phyloP scores from a whole-genome alignment of 1,139 yeast species.

The Saccharomyces hybrid region DNA sequence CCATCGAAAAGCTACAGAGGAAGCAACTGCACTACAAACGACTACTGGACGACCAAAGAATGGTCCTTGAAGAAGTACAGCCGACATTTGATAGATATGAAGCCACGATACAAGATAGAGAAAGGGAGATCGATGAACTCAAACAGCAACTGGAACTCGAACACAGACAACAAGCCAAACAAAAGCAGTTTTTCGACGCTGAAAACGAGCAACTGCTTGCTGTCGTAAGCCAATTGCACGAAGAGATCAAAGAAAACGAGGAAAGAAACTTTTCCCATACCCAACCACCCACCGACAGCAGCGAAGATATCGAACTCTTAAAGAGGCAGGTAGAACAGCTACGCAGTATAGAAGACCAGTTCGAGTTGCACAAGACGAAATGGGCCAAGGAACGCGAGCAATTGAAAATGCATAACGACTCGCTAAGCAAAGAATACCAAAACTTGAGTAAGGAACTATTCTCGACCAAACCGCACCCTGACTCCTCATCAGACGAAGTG shows the following conservation, averaged over 20 bases:
- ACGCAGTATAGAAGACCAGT: conserved; percentile 6
- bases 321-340: conserved; percentile 13
- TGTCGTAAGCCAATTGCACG: conserved; percentile 28
- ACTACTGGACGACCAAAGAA: conserved; percentile 28
- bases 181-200: conserved; percentile 24
- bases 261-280: conserved; percentile 9
- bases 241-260: conserved; percentile 27
- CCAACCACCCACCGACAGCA: conserved; percentile 2
- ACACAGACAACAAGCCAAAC: conserved; percentile 17
- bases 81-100: conserved; percentile 30
- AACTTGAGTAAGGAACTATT: conserved; percentile 15
- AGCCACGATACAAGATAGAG: conserved; percentile 17
- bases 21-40: conserved; percentile 24
- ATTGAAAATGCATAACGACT: conserved; percentile 25
- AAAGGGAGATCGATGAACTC: conserved; percentile 16
- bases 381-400: conserved; percentile 28
- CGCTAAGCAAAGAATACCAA: conserved; percentile 24
- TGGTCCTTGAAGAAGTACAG: conserved; percentile 29
- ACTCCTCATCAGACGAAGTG: conserved; percentile 1
- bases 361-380: conserved; percentile 15
- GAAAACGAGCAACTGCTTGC: conserved; percentile 30
- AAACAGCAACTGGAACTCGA: conserved; percentile 20
- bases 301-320: conserved; percentile 7
- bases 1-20: conserved; percentile 15
- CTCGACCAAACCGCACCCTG: background rate